These are phyloP conservation scores for Trichophaea hybrida DNA, from an alignment of 2,329 filamentous ascomycete species.

Conservation along the genomic window DNA sequence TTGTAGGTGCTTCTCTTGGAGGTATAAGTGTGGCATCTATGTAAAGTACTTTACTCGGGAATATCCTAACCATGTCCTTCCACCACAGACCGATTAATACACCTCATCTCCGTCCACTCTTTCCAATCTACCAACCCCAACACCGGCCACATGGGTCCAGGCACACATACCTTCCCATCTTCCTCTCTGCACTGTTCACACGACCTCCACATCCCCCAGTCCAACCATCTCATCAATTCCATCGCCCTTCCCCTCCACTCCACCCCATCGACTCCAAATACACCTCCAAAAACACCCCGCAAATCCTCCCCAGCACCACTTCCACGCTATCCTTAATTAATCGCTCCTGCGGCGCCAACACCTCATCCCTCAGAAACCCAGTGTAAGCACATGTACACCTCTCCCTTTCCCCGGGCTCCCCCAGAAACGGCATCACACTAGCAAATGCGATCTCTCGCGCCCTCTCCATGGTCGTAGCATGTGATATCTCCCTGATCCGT, in stretches of 20 bases:
- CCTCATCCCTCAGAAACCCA: not conserved
- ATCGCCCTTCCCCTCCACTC: not conserved
- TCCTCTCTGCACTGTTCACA: not conserved
- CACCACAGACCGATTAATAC: not conserved
- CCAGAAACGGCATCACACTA: not conserved
- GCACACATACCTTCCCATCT: not conserved
- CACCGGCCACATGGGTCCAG: not conserved
- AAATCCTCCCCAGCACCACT: not conserved
- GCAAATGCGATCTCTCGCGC: not conserved
- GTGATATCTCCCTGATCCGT: not conserved
- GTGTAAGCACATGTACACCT: not conserved
- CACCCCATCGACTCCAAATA: not conserved
- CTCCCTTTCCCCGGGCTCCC: not conserved
- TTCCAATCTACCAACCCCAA: not conserved
- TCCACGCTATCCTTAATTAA: not conserved
- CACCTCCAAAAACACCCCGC: not conserved
- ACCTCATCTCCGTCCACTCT: not conserved
- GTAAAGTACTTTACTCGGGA: too few species aligned
- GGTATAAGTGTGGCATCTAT: too few species aligned
- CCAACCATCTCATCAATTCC: not conserved
- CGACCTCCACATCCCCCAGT: not conserved
- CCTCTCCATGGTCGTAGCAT: not conserved
- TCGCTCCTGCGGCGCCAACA: not conserved
- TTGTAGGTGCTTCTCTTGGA: too few species aligned
- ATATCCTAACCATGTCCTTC: not conserved